Percentiles rank a stretch among this genome's conserved stretches.
phyloP scores from a whole-genome alignment of 2,329 filamentous ascomycete species.

The Trichoderma citrinoviride region DNA sequence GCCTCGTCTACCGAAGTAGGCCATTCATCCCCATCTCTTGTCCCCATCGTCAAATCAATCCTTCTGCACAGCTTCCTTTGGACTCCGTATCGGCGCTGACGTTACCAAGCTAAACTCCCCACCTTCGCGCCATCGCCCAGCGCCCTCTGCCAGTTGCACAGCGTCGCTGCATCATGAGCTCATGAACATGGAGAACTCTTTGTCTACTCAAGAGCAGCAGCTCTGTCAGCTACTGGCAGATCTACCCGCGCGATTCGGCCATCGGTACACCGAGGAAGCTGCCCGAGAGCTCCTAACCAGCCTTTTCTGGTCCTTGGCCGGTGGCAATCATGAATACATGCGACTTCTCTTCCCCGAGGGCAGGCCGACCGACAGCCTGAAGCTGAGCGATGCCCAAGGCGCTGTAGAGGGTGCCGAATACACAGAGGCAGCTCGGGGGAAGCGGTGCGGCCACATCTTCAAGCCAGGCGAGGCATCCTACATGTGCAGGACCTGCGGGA shows the following conservation, averaged over 20 bases:
- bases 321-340: constrained; percentile 70
- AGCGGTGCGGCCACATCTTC: constrained; percentile 96
- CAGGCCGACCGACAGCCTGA: constrained; percentile 63
- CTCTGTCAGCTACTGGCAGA: constrained; percentile 80
- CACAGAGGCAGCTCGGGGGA: constrained; percentile 83
- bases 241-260: constrained; percentile 69
- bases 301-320: constrained; percentile 85
- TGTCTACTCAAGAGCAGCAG: constrained; percentile 71
- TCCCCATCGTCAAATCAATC: neutral
- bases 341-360: constrained; percentile 79
- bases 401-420: constrained; percentile 95
- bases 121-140: constrained; percentile 9
- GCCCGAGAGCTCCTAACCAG: constrained; percentile 69
- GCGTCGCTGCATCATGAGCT: constrained; percentile 29
- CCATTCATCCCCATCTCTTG: neutral
- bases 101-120: neutral
- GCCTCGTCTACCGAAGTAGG: neutral
- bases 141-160: neutral
- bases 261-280: constrained; percentile 72
- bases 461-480: constrained; percentile 92
- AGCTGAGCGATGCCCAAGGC: constrained; percentile 82
- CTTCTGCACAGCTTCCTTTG: neutral
- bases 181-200: constrained; percentile 47
- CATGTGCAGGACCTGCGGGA: constrained; percentile 87
- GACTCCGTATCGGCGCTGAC: neutral